A percentile compares a stretch with the other conserved stretches of the same genome.
Conservation (phyloP, 306 rosid genomes). For the Lithocarpus polystachyus region DNA sequence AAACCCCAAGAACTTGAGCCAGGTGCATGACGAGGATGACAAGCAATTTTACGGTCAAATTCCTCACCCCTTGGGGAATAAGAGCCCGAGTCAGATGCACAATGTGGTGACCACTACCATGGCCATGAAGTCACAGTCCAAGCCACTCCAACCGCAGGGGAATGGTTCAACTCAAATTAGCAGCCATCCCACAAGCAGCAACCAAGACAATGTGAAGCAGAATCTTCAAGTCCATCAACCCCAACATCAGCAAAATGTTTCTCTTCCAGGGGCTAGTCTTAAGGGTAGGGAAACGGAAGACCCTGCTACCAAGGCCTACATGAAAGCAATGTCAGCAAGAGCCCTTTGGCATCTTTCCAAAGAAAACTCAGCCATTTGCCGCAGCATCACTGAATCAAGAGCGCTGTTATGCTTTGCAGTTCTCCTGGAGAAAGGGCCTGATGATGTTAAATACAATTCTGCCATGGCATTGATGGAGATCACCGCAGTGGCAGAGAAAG, state of each 20-base stretch:
- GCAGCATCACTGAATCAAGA: slow-evolving; percentile 83
- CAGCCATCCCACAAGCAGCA: slow-evolving; percentile 14
- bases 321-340: slow-evolving; percentile 92
- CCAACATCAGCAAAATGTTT: slow-evolving; percentile 33
- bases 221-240: slow-evolving; percentile 27
- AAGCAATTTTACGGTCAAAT: slow-evolving; percentile 26
- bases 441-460: slow-evolving; percentile 67
- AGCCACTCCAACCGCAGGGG: slow-evolving; percentile 7
- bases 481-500: slow-evolving; percentile 78
- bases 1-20: not conserved
- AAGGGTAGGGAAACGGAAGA: slow-evolving; percentile 79
- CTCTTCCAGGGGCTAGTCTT: slow-evolving; percentile 52
- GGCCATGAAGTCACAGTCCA: slow-evolving; percentile 44
- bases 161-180: slow-evolving; percentile 19
- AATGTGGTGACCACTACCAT: slow-evolving; percentile 57
- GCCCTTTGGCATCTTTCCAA: slow-evolving; percentile 77
- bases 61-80: slow-evolving; percentile 56
- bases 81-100: slow-evolving; percentile 49
- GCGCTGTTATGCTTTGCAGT: slow-evolving; percentile 87
- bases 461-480: slow-evolving; percentile 97
- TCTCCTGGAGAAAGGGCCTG: slow-evolving; percentile 72
- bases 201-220: slow-evolving; percentile 38
- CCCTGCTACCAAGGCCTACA: slow-evolving; percentile 56
- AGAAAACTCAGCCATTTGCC: slow-evolving; percentile 71
- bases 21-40: slow-evolving; percentile 25